A percentile compares a stretch with the other conserved stretches of the same genome.
These are phyloP conservation scores for Delonix regia DNA, from an alignment of 306 rosid species.

Conservation along the genomic window DNA sequence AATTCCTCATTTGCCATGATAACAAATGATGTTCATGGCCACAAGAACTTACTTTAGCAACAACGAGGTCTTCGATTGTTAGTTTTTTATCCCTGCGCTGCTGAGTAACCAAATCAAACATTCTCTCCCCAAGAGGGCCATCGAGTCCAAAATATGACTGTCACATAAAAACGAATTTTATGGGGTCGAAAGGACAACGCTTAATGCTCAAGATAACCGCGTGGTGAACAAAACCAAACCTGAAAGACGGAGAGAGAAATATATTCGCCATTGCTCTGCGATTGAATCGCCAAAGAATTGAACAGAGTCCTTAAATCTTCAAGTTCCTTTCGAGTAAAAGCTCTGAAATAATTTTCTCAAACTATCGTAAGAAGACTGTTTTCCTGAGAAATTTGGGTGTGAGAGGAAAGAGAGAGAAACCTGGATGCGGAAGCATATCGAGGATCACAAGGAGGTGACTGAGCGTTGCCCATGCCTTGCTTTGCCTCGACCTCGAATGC, in stretches of 20 bases:
- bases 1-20: not conserved
- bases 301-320: slow-evolving; percentile 65
- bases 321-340: slow-evolving; percentile 67
- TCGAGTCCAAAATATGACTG: slow-evolving; percentile 65
- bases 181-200: not conserved
- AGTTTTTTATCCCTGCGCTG: slow-evolving; percentile 77
- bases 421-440: slow-evolving; percentile 74
- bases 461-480: slow-evolving; percentile 53
- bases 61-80: slow-evolving; percentile 80
- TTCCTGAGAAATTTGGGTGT: not conserved
- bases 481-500: not conserved
- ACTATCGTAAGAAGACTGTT: slow-evolving; percentile 7
- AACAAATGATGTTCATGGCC: not conserved
- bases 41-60: slow-evolving; percentile 68
- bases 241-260: slow-evolving; percentile 69
- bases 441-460: slow-evolving; percentile 47
- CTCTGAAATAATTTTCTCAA: slow-evolving; percentile 51
- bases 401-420: slow-evolving; percentile 37
- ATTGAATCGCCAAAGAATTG: slow-evolving; percentile 61
- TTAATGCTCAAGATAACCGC: slow-evolving; percentile 6
- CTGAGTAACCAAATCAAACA: slow-evolving; percentile 74
- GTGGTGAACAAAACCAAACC: slow-evolving; percentile 46
- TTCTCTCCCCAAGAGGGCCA: slow-evolving; percentile 75
- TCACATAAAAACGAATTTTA: not conserved
- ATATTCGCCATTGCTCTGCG: slow-evolving; percentile 53